Percentiles rank a stretch among this genome's conserved stretches.
Conservation (phyloP, 1,284 basidiomycete genomes). For the Athelia sp. region DNA sequence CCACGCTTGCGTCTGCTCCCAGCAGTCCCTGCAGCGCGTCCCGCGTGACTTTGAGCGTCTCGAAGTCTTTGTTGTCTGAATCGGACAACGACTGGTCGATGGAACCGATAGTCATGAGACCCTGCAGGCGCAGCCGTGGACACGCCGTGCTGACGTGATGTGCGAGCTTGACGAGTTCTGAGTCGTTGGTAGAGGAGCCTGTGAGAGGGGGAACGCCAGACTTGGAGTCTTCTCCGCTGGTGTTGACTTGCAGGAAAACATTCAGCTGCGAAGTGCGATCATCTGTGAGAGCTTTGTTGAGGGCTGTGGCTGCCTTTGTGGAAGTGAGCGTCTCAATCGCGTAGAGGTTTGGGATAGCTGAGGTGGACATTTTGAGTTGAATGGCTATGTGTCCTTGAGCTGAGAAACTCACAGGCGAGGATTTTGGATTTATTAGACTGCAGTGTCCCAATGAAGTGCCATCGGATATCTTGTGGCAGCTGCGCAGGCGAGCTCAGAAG, state of each 20-base stretch:
- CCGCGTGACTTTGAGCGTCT: conserved; percentile 60
- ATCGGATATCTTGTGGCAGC: conserved; percentile 81
- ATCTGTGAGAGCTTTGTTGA: conserved; percentile 73
- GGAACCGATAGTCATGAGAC: conserved; percentile 96
- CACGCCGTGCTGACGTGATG: conserved; percentile 70
- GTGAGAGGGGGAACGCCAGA: conserved; percentile 74
- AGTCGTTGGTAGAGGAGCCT: conserved; percentile 17
- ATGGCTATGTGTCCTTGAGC: too few relatives aligned
- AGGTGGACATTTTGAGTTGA: background rate
- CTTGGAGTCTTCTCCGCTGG: conserved; percentile 87
- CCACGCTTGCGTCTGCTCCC: conserved; percentile 23
- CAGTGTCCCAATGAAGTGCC: conserved; percentile 96
- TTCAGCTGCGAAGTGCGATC: conserved; percentile 47
- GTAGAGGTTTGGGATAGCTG: conserved; percentile 87
- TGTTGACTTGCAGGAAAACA: conserved; percentile 92
- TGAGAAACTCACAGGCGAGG: conserved; percentile 65
- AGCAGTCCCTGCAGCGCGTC: conserved; percentile 49
- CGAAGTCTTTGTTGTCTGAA: conserved; percentile 81
- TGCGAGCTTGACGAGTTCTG: conserved; percentile 67
- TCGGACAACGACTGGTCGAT: conserved; percentile 61
- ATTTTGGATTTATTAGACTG: conserved; percentile 95
- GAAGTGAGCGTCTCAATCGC: conserved; percentile 91
- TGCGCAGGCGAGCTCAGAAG: too few relatives aligned
- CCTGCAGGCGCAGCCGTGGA: conserved; percentile 71
- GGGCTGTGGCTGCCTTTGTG: conserved; percentile 73